Evolutionary conservation across 371 early-diverging fungal genomes (phyloP).

Genomic region (Gilbertella persicaria): DNA sequence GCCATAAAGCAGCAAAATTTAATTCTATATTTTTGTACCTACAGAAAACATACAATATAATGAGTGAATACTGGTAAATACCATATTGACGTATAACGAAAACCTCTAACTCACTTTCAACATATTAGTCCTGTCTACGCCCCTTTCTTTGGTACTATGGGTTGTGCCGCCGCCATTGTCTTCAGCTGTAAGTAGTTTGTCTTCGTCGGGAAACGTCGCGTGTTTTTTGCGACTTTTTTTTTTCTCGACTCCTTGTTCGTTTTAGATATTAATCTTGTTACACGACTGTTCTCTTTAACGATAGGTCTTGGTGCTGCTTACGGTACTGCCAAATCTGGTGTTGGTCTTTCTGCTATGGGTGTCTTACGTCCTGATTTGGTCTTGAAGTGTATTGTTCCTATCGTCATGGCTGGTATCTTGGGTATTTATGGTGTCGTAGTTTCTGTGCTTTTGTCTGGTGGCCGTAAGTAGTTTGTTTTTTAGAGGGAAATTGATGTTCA

Average conservation of each 20-base stretch:
- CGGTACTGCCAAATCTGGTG: conserved; percentile 97
- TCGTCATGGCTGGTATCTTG: conserved; percentile 99
- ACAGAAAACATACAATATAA: conserved; percentile 6
- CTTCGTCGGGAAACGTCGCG: background rate
- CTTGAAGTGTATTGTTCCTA: conserved; percentile 91
- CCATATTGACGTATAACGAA: background rate
- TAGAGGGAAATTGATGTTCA: background rate
- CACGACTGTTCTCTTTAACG: background rate
- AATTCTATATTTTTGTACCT: background rate
- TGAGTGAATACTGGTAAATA: conserved; percentile 27
- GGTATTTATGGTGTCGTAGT: conserved; percentile 97
- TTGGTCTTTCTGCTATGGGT: conserved; percentile 95
- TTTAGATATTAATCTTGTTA: conserved; percentile 1
- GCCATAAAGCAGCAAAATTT: background rate
- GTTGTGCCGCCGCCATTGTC: conserved; percentile 93
- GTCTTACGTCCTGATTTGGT: conserved; percentile 93
- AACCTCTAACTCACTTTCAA: background rate
- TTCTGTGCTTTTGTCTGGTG: conserved; percentile 83
- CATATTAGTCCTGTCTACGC: conserved; percentile 86
- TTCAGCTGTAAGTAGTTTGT: conserved; percentile 86
- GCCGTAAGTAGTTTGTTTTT: conserved; percentile 57
- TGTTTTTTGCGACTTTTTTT: conserved; percentile 9
- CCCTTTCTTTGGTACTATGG: conserved; percentile 97
- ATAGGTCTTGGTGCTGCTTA: conserved; percentile 93
- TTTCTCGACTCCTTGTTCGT: background rate